phyloP scores from a whole-genome alignment of 768 basidiomycete species.

The Tephrocybe sp. region DNA sequence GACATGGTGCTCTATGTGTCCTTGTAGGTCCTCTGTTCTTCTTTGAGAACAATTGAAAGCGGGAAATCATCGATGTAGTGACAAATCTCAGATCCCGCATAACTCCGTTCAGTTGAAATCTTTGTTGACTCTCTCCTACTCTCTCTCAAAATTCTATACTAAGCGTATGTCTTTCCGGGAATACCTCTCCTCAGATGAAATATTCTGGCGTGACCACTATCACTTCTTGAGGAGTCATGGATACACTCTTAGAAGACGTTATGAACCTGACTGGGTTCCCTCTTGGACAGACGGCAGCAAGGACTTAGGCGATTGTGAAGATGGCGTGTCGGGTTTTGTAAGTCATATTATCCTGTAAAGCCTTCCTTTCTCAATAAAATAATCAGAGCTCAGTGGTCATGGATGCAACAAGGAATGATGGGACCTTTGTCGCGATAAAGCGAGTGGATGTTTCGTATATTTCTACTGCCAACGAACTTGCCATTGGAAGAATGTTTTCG shows the following conservation, averaged over 20 bases:
- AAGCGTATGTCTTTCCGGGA: too few relatives aligned
- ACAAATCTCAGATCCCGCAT: too few relatives aligned
- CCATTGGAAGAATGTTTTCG: conserved; percentile 26
- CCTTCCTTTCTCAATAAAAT: background rate
- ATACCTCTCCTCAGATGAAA: too few relatives aligned
- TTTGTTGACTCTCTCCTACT: too few relatives aligned
- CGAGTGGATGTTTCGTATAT: conserved; percentile 5
- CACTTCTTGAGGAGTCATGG: conserved; percentile 25
- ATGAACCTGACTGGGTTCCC: conserved; percentile 24
- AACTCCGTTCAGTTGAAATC: too few relatives aligned
- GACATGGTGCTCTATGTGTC: too few relatives aligned
- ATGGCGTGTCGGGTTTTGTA: background rate
- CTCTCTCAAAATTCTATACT: too few relatives aligned
- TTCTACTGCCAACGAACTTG: conserved; percentile 24
- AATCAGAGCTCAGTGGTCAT: conserved; percentile 11
- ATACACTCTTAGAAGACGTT: conserved; percentile 30
- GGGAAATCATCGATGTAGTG: too few relatives aligned
- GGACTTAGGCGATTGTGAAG: background rate
- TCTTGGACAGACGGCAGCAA: conserved; percentile 20
- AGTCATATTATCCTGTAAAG: background rate
- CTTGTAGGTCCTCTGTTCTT: too few relatives aligned
- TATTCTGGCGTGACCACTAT: conserved; percentile 18
- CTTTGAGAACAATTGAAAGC: too few relatives aligned
- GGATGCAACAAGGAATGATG: conserved; percentile 33
- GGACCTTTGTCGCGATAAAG: conserved; percentile 28